These are phyloP conservation scores for Arthrinium puccinioides DNA, from an alignment of 2,329 filamentous ascomycete genomes.

Conservation along the genomic window DNA sequence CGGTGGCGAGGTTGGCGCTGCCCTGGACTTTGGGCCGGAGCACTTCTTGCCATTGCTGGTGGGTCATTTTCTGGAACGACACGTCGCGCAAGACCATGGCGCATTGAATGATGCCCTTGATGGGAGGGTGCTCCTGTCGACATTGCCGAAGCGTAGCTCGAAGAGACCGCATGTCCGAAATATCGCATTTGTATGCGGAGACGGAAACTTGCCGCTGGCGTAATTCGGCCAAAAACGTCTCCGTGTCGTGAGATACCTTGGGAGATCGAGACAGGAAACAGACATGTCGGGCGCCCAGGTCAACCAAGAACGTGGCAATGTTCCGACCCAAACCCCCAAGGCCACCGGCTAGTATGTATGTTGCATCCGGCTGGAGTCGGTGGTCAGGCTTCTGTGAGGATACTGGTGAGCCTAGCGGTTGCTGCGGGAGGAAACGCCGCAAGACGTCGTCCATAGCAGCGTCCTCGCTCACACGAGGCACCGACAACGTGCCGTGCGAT, in stretches of 20 bases:
- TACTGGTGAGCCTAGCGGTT: neutral
- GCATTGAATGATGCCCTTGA: conserved; percentile 2
- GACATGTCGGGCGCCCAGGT: conserved; percentile 2
- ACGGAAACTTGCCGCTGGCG: neutral
- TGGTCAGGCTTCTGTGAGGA: neutral
- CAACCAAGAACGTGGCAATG: conserved; percentile 2
- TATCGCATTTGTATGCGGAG: neutral
- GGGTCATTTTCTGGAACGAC: conserved; percentile 15
- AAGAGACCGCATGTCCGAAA: neutral
- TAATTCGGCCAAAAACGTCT: neutral
- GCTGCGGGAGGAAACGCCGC: neutral
- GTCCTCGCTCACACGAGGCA: neutral
- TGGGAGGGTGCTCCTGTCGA: neutral
- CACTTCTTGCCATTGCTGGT: conserved; percentile 13
- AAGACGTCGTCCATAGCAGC: neutral
- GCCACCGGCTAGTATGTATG: conserved; percentile 4
- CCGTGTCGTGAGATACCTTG: neutral
- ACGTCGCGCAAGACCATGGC: conserved; percentile 3
- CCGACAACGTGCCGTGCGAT: neutral
- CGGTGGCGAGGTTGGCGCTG: conserved; percentile 19
- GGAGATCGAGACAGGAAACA: conserved; percentile 3
- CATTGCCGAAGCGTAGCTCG: neutral
- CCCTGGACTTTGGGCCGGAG: conserved; percentile 21
- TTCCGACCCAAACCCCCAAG: conserved; percentile 5
- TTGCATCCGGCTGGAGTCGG: neutral